Evolutionary conservation across 495 filamentous ascomycete species (phyloP).

Genomic region (Tuber indicum): DNA sequence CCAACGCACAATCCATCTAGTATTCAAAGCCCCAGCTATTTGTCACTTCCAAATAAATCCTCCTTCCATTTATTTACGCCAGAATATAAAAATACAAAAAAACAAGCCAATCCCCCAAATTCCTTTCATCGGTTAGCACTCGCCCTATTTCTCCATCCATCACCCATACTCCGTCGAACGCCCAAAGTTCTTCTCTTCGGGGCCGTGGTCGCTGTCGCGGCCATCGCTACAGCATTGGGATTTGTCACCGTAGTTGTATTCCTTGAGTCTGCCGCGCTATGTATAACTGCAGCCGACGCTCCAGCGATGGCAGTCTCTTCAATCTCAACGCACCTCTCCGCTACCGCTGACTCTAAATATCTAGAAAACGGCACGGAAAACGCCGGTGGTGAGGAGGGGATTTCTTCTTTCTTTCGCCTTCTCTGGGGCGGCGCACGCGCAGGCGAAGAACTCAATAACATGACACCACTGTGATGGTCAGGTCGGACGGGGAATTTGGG

Average conservation of each 20-base stretch:
- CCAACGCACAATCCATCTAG: neutral
- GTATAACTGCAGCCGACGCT: constrained; percentile 4
- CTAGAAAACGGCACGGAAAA: neutral
- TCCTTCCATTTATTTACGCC: constrained; percentile 1
- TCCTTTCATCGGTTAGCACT: constrained; percentile 17
- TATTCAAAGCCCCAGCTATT: neutral
- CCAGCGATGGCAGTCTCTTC: neutral
- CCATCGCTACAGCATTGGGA: constrained; percentile 1
- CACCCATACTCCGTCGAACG: constrained; percentile 43
- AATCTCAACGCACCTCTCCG: neutral
- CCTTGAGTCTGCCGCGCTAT: constrained; percentile 20
- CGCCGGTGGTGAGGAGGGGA: neutral
- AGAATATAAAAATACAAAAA: constrained; percentile 12
- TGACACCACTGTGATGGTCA: constrained; percentile 25
- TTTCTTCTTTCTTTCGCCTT: constrained; percentile 15
- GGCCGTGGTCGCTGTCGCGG: neutral
- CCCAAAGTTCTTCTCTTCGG: constrained; percentile 41
- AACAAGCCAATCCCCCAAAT: neutral
- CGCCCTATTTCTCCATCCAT: constrained; percentile 43
- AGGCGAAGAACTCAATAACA: constrained; percentile 37
- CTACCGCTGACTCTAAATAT: constrained; percentile 9
- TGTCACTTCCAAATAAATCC: neutral
- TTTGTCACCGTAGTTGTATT: constrained; percentile 22
- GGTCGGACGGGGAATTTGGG: constrained; percentile 34
- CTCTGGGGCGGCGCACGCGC: constrained; percentile 11